Base-by-base conservation (phyloP, 345 rosid species). In the Lepidium aucheri region DNA sequence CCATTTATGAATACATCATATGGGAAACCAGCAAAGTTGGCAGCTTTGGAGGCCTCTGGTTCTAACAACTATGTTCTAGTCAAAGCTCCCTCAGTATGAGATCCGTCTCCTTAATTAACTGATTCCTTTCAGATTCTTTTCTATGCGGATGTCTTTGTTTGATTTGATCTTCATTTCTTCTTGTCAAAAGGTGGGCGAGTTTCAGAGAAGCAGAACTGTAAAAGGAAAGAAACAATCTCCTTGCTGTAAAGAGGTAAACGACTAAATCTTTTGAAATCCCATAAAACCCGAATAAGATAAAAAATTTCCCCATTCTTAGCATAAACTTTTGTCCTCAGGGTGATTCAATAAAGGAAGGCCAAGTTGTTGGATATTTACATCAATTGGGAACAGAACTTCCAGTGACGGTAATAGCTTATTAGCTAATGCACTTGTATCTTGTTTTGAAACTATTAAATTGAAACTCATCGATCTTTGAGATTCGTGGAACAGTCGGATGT, bases 11-110 rank as follows among this genome's bases (percentile, higher is more conserved):
- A 88, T 64, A 53, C 59, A 20, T 76, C 88, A 28, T 86, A 81
- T 46, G 82, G 84, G 68, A 90, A 78, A 77, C 79, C 99, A 75
- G 43, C 83, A 17, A 94, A 80, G 80, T 68, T 94, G 74, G 89
- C 74, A 8, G 89, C 89, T 40, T 76, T 94, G 81, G 99, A 93
- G 72, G 88, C 89, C 53, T 83, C 97, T 53, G 96, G 96, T 62
- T 61, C 83, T 32, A 77, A 50, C 61, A 86, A 81, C 41, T 90
- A 77, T 76, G 92, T 82, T 57, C 78, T 90, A 43, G 87, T 94
- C 69, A 71, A 80, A 62, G 88, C 92, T 76, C 89, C 94, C 7
- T 70, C 84, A 20, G 96, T 88, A 77, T 28, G 84, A 76, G 49
- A 58, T 75, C 43, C 61, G 61, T 32, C 70, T 73, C 52, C 43